Conservation (phyloP, 78 protist genomes). For the Dictyostelium discoideum region DNA sequence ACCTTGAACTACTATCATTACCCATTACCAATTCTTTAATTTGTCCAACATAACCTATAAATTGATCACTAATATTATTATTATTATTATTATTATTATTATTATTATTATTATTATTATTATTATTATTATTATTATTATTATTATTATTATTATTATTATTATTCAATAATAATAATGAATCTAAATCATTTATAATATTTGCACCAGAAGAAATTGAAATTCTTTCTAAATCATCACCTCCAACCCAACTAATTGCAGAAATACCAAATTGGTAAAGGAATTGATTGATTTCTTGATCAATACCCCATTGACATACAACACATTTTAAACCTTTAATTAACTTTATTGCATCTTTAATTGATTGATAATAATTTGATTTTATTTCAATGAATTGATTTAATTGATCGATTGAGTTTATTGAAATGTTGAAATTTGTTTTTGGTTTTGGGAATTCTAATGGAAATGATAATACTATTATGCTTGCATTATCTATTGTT, state of each 20-base stretch:
- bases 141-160: neutral
- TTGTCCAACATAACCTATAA: neutral
- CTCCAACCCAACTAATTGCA: constrained; percentile 46
- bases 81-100: no score
- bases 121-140: neutral
- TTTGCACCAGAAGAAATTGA: constrained; percentile 23
- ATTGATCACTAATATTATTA: neutral
- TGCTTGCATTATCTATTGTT: neutral
- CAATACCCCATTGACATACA: constrained; percentile 78
- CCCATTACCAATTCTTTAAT: constrained; percentile 9
- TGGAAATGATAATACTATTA: constrained; percentile 25
- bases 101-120: neutral
- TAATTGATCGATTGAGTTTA: neutral
- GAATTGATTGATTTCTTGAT: constrained; percentile 18
- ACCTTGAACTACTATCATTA: neutral
- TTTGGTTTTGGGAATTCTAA: constrained; percentile 29
- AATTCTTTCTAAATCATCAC: constrained; percentile 51
- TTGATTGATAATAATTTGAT: neutral
- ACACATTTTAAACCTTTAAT: neutral
- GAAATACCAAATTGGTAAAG: neutral
- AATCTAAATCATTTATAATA: neutral
- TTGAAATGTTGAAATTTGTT: neutral
- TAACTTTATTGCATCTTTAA: neutral
- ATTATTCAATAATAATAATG: no score
- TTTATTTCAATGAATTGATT: neutral